phyloP scores from a whole-genome alignment of 192 early-diverging fungal genomes.

The Coemansia sp. region DNA sequence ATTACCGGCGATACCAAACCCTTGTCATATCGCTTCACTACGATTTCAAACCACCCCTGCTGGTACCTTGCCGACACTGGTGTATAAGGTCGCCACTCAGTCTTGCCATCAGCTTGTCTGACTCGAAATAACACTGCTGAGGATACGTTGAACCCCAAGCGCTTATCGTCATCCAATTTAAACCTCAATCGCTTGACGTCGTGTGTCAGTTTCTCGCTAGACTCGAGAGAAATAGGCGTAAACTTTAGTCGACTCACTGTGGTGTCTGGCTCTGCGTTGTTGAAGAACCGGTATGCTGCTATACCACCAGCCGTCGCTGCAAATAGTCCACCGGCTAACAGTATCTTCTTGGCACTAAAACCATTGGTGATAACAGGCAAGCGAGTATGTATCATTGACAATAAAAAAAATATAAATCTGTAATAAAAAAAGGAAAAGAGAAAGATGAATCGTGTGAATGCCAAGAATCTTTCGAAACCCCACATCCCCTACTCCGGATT shows the following conservation, averaged over 20 bases:
- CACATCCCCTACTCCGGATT: too few species aligned
- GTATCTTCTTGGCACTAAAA: not conserved
- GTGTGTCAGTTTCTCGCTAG: constrained; percentile 64
- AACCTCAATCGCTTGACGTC: constrained; percentile 71
- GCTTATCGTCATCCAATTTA: constrained; percentile 64
- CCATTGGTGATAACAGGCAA: not conserved
- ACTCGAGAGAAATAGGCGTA: constrained; percentile 40
- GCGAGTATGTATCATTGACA: not conserved
- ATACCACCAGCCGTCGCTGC: not conserved
- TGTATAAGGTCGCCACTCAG: constrained; percentile 84
- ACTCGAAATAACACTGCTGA: constrained; percentile 78
- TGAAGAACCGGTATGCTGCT: constrained; percentile 9
- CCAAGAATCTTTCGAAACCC: too few species aligned
- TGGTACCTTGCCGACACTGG: constrained; percentile 62
- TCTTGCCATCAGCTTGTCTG: constrained; percentile 58
- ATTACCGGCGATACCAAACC: constrained; percentile 69
- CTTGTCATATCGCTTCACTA: constrained; percentile 77
- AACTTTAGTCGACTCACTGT: constrained; percentile 7
- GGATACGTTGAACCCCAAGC: constrained; percentile 70
- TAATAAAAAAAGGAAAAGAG: not conserved
- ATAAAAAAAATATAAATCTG: not conserved
- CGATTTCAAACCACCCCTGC: constrained; percentile 73
- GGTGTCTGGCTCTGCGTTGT: constrained; percentile 1
- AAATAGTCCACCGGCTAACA: not conserved
- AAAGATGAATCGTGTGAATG: not conserved